These are phyloP conservation scores for Kazachstania psychrophila DNA, from an alignment of 805 yeast genomes.

Conservation along the genomic window DNA sequence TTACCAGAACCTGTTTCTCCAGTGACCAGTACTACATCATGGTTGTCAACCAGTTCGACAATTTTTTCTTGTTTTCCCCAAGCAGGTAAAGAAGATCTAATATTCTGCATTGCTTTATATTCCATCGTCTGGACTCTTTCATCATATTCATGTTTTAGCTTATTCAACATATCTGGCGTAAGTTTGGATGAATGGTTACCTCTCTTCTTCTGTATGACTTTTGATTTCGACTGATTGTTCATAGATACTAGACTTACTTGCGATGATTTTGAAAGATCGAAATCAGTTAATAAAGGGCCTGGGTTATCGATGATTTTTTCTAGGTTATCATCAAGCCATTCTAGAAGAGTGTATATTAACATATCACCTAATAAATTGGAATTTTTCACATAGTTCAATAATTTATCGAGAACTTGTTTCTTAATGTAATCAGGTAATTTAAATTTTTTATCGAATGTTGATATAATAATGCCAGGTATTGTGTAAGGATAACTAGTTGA, in stretches of 20 bases:
- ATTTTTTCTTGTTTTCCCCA: conserved; percentile 59
- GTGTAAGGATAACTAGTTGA: conserved; percentile 51
- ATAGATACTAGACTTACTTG: conserved; percentile 2
- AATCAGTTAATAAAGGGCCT: conserved; percentile 44
- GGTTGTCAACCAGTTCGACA: conserved; percentile 43
- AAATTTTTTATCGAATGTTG: conserved; percentile 33
- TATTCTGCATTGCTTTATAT: conserved; percentile 34
- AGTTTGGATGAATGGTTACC: conserved; percentile 10
- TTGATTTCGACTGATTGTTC: neutral
- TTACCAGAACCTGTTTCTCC: conserved; percentile 99
- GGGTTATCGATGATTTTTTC: conserved; percentile 57
- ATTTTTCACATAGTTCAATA: conserved; percentile 37
- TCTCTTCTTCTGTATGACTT: conserved; percentile 4
- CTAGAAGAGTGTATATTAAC: conserved; percentile 56
- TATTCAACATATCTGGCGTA: conserved; percentile 27
- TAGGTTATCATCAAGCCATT: conserved; percentile 67
- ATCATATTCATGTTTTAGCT: conserved; percentile 31
- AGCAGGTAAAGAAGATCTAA: conserved; percentile 66
- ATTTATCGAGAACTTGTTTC: conserved; percentile 41
- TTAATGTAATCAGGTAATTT: conserved; percentile 65
- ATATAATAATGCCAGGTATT: conserved; percentile 61
- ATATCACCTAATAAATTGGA: conserved; percentile 55
- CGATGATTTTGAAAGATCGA: conserved; percentile 1
- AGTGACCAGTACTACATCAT: conserved; percentile 67
- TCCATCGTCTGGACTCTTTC: conserved; percentile 27